These are phyloP conservation scores for Trichosanthes truncata DNA, from an alignment of 306 rosid genomes.

Conservation along the genomic window DNA sequence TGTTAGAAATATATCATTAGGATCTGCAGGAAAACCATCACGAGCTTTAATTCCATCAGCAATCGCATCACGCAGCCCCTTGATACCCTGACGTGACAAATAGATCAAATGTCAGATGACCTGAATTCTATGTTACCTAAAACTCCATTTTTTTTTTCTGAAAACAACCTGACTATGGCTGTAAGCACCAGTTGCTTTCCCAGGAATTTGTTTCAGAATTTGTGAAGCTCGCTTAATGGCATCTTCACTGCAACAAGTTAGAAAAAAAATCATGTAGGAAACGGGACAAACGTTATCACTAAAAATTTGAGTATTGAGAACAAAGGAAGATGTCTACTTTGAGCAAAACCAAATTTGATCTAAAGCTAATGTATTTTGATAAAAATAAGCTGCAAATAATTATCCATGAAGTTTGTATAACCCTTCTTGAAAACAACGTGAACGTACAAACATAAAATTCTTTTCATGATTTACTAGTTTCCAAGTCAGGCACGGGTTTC, in stretches of 20 bases:
- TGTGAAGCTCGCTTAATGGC: slow-evolving; percentile 63
- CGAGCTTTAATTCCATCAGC: slow-evolving; percentile 81
- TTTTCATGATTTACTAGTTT: not conserved
- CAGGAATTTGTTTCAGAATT: slow-evolving; percentile 79
- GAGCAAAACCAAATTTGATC: not conserved
- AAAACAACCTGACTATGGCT: slow-evolving; percentile 86
- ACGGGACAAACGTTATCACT: not conserved
- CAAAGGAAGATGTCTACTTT: not conserved
- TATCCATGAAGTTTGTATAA: not conserved
- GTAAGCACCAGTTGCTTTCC: slow-evolving; percentile 91
- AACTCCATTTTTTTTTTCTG: not conserved
- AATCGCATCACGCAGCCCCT: slow-evolving; percentile 77
- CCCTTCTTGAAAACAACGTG: not conserved
- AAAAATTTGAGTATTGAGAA: not conserved
- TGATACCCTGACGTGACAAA: slow-evolving; percentile 50
- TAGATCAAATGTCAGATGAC: not conserved
- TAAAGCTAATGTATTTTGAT: not conserved
- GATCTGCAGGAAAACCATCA: slow-evolving; percentile 71
- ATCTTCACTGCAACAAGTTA: slow-evolving; percentile 46
- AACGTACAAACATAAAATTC: not conserved
- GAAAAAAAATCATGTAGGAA: not conserved
- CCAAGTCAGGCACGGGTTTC: not conserved
- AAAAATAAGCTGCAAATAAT: not conserved
- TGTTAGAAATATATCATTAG: slow-evolving; percentile 75
- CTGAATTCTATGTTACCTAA: not conserved